These are phyloP conservation scores for Coemansia sp. DNA, from an alignment of 192 early-diverging fungal genomes.

Conservation along the genomic window DNA sequence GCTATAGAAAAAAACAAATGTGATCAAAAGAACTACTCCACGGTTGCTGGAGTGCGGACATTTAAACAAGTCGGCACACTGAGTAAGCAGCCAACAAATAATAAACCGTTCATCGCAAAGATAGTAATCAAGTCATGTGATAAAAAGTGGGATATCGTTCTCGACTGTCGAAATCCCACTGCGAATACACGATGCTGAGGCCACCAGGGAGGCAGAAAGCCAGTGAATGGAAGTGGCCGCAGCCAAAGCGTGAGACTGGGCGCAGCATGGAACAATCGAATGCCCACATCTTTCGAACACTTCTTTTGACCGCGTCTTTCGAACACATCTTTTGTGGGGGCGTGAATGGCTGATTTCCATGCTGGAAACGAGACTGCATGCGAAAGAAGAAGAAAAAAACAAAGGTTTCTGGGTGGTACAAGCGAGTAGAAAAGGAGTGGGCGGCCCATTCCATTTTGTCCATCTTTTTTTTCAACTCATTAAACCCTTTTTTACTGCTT, in stretches of 20 bases:
- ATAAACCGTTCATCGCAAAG: no score
- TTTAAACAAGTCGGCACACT: no score
- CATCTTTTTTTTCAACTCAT: neutral
- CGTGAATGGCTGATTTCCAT: neutral
- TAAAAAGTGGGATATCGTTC: no score
- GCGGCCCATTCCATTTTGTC: neutral
- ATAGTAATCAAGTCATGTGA: no score
- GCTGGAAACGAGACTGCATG: neutral
- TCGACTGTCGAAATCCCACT: no score
- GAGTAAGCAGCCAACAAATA: no score
- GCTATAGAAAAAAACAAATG: no score
- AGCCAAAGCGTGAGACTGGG: neutral
- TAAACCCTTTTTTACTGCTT: neutral
- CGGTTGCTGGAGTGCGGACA: no score
- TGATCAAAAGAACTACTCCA: no score
- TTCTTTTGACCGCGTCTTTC: neutral
- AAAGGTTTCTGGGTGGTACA: neutral
- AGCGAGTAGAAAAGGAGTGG: neutral
- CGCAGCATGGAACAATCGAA: slow-evolving; percentile 9
- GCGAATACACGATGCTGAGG: neutral
- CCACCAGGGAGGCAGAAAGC: no score
- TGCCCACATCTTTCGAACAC: neutral
- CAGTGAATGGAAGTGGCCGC: neutral
- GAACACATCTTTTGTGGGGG: neutral
- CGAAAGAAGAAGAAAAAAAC: neutral